Evolutionary conservation across 257 asterid genomes (phyloP).

Genomic region (Craterostigma plantagineum): DNA sequence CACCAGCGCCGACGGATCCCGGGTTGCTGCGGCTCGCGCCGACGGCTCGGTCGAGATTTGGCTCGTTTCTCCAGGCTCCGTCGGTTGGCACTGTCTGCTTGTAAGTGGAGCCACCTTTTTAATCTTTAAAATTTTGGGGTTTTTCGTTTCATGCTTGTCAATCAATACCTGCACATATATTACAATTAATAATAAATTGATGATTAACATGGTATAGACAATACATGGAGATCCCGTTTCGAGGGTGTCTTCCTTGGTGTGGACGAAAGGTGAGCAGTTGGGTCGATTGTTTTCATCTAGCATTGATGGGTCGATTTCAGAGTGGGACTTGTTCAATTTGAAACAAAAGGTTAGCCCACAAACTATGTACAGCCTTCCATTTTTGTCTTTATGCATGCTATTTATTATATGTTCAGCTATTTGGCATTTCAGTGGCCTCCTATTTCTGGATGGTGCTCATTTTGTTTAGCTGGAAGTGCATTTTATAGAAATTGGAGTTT

Average conservation of each 20-base stretch:
- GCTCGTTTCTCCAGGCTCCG: conserved; percentile 98
- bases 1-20: conserved; percentile 73
- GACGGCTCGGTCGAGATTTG: conserved; percentile 87
- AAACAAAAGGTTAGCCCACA: conserved; percentile 41
- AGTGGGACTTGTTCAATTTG: conserved; percentile 76
- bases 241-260: conserved; percentile 69
- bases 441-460: no score
- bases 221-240: conserved; percentile 78
- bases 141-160: not conserved
- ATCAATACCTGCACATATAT: not conserved
- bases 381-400: not conserved
- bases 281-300: conserved; percentile 68
- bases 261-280: conserved; percentile 55
- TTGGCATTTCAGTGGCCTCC: no score
- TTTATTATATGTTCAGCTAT: not conserved
- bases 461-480: no score
- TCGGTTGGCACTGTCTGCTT: conserved; percentile 97
- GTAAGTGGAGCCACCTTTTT: conserved; percentile 23
- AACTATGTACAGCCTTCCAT: not conserved
- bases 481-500: no score
- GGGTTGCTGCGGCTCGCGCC: conserved; percentile 91
- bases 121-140: conserved; percentile 6
- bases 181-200: conserved; percentile 5
- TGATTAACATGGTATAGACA: conserved; percentile 33
- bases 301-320: conserved; percentile 75